These are phyloP conservation scores for Dissophora ornata DNA, from an alignment of 192 early-diverging fungal genomes.

Conservation along the genomic window DNA sequence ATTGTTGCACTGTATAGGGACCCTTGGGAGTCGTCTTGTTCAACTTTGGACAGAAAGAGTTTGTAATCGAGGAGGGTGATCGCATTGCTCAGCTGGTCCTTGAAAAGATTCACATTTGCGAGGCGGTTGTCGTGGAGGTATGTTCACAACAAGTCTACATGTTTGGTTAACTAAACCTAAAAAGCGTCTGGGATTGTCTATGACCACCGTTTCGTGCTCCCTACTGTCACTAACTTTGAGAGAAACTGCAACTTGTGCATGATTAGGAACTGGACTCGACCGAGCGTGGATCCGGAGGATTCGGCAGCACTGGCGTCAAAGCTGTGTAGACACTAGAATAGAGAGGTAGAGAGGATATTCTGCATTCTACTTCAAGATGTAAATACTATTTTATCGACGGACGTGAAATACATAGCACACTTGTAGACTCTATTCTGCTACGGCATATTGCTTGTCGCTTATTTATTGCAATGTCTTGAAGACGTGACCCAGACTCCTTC, in stretches of 20 bases:
- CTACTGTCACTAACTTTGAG: neutral
- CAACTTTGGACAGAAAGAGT: slow-evolving; percentile 83
- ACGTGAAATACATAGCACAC: no score
- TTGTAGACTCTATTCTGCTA: no score
- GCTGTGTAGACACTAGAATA: neutral
- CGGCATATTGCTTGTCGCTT: no score
- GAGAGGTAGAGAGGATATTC: neutral
- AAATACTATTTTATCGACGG: neutral
- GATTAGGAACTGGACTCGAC: slow-evolving; percentile 62
- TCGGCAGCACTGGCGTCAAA: slow-evolving; percentile 75
- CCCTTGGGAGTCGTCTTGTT: slow-evolving; percentile 88
- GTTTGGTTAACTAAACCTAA: no score
- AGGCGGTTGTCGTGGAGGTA: slow-evolving; percentile 83
- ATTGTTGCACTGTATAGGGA: slow-evolving; percentile 54
- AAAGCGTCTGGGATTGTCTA: no score
- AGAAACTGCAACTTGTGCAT: no score
- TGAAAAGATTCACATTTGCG: slow-evolving; percentile 84
- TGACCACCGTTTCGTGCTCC: no score
- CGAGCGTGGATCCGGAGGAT: slow-evolving; percentile 72
- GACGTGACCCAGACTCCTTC: neutral
- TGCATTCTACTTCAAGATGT: neutral
- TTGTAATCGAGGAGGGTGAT: slow-evolving; percentile 86
- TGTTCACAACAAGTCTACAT: neutral
- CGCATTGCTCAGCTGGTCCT: slow-evolving; percentile 96
- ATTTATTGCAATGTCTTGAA: no score